These are phyloP conservation scores for Musa acuminata DNA, from an alignment of 176 grass and related monocot species.

Conservation along the genomic window DNA sequence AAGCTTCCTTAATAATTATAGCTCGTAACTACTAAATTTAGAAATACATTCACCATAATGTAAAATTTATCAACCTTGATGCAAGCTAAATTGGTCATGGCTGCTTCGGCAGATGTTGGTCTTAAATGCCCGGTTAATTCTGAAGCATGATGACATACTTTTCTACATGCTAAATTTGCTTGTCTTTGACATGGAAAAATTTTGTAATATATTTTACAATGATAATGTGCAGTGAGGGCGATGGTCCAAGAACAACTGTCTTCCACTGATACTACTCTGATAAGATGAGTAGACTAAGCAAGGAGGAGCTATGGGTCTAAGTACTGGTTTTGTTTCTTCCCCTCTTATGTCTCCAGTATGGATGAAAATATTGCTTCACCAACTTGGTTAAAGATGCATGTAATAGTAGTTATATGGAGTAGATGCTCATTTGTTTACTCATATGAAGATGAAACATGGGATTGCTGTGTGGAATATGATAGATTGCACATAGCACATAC, in stretches of 20 bases:
- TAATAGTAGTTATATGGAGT: neutral
- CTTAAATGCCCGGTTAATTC: neutral
- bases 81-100: neutral
- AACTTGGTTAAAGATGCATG: neutral
- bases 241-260: neutral
- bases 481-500: neutral
- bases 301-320: neutral
- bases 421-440: neutral
- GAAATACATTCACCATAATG: too few species aligned
- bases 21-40: too few species aligned
- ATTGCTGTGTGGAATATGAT: neutral
- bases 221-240: neutral
- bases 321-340: neutral
- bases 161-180: neutral
- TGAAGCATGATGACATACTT: too few species aligned
- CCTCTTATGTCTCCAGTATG: neutral
- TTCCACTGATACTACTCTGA: neutral
- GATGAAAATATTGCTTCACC: neutral
- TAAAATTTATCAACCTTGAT: too few species aligned
- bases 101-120: neutral
- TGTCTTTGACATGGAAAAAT: neutral
- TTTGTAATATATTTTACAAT: neutral
- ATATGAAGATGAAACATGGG: neutral
- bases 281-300: neutral
- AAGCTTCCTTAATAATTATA: too few species aligned